Evolutionary conservation across 306 rosid species (phyloP).

Genomic region (Clitoria ternatea): DNA sequence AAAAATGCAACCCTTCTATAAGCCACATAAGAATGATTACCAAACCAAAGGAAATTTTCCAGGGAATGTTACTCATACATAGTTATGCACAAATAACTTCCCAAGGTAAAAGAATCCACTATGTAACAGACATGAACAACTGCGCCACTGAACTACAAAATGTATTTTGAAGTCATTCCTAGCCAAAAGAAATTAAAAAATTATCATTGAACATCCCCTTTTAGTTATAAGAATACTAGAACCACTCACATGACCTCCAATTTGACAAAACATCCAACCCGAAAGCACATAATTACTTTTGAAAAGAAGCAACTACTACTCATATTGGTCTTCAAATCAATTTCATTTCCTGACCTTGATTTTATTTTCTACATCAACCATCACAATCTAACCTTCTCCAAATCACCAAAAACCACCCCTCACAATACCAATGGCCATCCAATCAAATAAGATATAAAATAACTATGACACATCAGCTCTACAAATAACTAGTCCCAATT

Average conservation of each 20-base stretch:
- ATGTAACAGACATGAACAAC: background rate
- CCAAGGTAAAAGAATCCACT: background rate
- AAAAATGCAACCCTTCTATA: background rate
- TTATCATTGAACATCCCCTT: background rate
- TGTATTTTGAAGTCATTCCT: background rate
- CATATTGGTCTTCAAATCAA: background rate
- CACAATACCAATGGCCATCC: background rate
- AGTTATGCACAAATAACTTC: background rate
- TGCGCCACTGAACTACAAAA: background rate
- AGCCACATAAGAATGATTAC: background rate
- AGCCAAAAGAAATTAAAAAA: background rate
- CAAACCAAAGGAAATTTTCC: background rate
- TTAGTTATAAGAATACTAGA: background rate
- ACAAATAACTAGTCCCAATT: background rate
- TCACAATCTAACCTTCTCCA: background rate
- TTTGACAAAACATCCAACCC: background rate
- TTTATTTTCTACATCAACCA: background rate
- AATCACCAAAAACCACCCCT: slow-evolving; percentile 9
- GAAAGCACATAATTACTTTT: background rate
- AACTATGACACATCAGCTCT: background rate
- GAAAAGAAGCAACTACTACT: background rate
- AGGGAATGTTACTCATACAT: background rate
- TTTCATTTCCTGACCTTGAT: background rate
- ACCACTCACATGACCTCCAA: background rate
- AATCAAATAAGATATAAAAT: background rate